Conservation (phyloP, 345 rosid species). For the Zanthoxylum bungeanum region DNA sequence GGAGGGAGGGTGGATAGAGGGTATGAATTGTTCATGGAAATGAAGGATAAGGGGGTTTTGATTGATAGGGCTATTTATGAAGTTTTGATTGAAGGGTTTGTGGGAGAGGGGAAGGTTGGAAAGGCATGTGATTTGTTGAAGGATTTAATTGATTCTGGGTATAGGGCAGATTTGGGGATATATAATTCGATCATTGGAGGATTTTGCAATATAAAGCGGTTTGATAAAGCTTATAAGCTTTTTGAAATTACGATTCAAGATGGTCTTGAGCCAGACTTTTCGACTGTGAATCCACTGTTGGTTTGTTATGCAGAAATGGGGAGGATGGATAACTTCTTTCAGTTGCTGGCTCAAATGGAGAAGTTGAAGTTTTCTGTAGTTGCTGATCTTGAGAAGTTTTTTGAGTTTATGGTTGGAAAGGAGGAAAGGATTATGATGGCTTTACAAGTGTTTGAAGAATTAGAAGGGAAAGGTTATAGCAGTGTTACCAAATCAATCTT, state of each 20-base stretch:
- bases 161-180: constrained; percentile 77
- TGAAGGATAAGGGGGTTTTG: constrained; percentile 65
- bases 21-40: constrained; percentile 61
- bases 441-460: constrained; percentile 51
- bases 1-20: constrained; percentile 58
- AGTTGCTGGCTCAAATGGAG: constrained; percentile 54
- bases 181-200: constrained; percentile 80
- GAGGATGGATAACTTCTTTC: constrained; percentile 46
- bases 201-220: constrained; percentile 50
- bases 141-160: constrained; percentile 84
- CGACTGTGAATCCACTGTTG: constrained; percentile 70
- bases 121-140: constrained; percentile 66
- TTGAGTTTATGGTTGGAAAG: constrained; percentile 46
- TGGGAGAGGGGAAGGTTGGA: constrained; percentile 59
- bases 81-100: constrained; percentile 67
- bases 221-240: constrained; percentile 76
- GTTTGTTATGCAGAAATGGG: constrained; percentile 54
- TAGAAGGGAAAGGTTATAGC: constrained; percentile 58
- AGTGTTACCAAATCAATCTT: no score
- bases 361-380: constrained; percentile 48
- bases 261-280: constrained; percentile 65
- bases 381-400: constrained; percentile 56
- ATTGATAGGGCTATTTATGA: constrained; percentile 70
- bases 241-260: constrained; percentile 52
- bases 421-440: constrained; percentile 49